Evolutionary conservation across 306 rosid species (phyloP), one percentile per base, ranked within the genome.

Genomic region (Dryas drummondii): DNA sequence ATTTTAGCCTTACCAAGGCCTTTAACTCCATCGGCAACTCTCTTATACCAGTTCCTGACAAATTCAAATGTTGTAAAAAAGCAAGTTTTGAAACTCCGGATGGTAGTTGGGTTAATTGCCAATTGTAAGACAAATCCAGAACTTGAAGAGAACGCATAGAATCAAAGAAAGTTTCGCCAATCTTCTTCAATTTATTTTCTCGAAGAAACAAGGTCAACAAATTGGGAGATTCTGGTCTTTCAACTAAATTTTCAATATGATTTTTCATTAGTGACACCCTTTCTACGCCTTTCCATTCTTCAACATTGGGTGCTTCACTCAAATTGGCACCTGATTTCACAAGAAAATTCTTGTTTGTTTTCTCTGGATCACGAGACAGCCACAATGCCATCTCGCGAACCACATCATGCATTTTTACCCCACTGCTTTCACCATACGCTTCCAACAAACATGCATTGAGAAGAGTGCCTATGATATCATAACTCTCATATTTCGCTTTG

Each of bases 391-490:
- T 61, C 14, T 49, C 56, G 1, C 60, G 46, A 26, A 50, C 42
- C 1, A 61, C 78, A 41, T 70, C 65, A 54, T 70, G 75, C 51
- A 70, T 54, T 10, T 70, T 70, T 55, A 70, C 75, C 1, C n/a
- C n/a, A n/a, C 0, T 32, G 1, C 32, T 10, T 49, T 4, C 1
- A 1, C 1, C 7, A 17, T 1, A 1, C 1, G 37, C 52, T 51
- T 63, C 78, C 44, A 74, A 7, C 7, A 74, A 37, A 14, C 63
- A 51, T 49, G 78, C 51, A 11, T 48, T 52, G 65, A 53, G 55
- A 53, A 54, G 65, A 63, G 22, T 54, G 5, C 58, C 58, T 6
- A 54, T 54, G 26, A 65, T 75, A 52, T 12, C 45, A 9, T 46
- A 75, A 63, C 26, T 66, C 79, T 75, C n/a, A 4, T 17, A 19